Evolutionary conservation across 257 asterid genomes (phyloP).

Genomic region (Nicotiana tomentosiformis): DNA sequence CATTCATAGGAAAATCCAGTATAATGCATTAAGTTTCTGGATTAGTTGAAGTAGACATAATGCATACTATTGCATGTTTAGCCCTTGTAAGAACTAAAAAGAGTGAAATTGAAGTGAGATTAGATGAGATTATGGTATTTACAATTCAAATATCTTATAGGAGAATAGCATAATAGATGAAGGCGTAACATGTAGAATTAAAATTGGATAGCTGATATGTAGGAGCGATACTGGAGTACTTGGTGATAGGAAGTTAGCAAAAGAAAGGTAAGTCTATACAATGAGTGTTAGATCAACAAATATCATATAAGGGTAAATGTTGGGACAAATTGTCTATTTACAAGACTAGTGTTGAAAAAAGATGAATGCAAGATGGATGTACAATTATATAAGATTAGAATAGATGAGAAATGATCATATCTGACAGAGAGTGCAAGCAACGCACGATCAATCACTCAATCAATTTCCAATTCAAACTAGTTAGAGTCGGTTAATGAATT

Average conservation of each 20-base stretch:
- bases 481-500: not conserved
- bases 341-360: not conserved
- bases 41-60: not conserved
- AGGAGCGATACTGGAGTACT: not conserved
- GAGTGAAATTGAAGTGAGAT: not conserved
- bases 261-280: not conserved
- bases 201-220: not conserved
- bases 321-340: not conserved
- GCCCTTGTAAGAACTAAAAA: not conserved
- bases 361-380: not conserved
- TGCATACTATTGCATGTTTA: not conserved
- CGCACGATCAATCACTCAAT: not conserved
- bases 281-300: not conserved
- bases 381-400: not conserved
- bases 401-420: not conserved
- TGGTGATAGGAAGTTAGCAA: not conserved
- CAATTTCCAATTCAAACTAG: not conserved
- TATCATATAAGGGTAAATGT: not conserved
- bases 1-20: not conserved
- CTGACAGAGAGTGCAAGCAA: not conserved
- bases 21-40: not conserved
- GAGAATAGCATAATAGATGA: not conserved
- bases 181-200: not conserved
- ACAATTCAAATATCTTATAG: not conserved
- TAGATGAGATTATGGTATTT: not conserved